Percentiles rank a stretch among this genome's conserved stretches.
These are phyloP conservation scores for Vitellaria paradoxa DNA, from an alignment of 179 eudicot genomes.

Conservation along the genomic window DNA sequence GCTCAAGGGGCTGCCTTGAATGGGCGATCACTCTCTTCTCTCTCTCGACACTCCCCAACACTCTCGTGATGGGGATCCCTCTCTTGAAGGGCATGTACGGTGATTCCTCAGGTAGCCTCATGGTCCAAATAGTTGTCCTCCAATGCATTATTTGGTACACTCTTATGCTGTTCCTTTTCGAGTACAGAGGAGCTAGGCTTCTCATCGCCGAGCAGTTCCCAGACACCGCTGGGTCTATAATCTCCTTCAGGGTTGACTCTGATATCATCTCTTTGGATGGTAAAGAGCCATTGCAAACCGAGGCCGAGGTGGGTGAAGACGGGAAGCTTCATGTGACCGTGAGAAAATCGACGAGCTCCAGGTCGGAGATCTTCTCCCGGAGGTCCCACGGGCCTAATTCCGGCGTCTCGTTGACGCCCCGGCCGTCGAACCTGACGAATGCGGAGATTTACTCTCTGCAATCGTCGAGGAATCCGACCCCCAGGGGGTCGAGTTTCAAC, in stretches of 20 bases:
- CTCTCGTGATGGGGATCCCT: slow-evolving; percentile 63
- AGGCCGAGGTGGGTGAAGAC: slow-evolving; percentile 52
- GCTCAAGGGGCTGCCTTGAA: slow-evolving; percentile 42
- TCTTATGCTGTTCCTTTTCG: slow-evolving; percentile 52
- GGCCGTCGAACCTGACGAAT: slow-evolving; percentile 62
- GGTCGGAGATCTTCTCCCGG: slow-evolving; percentile 54
- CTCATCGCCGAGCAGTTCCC: slow-evolving; percentile 57
- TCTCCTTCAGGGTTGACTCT: slow-evolving; percentile 44
- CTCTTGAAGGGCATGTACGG: slow-evolving; percentile 63
- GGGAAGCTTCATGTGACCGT: slow-evolving; percentile 58
- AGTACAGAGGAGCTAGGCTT: slow-evolving; percentile 49
- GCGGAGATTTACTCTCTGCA: slow-evolving; percentile 64
- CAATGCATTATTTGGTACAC: slow-evolving; percentile 67
- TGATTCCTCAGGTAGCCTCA: slow-evolving; percentile 37
- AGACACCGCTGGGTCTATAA: slow-evolving; percentile 50
- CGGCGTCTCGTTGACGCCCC: slow-evolving; percentile 44
- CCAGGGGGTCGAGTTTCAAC: slow-evolving; percentile 56
- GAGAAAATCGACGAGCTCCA: slow-evolving; percentile 45
- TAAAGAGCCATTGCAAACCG: slow-evolving; percentile 48
- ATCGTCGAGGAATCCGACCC: slow-evolving; percentile 58
- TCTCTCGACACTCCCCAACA: slow-evolving; percentile 52
- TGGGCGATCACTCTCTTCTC: slow-evolving; percentile 65
- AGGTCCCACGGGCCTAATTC: slow-evolving; percentile 49
- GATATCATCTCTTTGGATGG: slow-evolving; percentile 50
- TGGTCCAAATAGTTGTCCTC: slow-evolving; percentile 56